Base-by-base conservation (phyloP, 2,329 filamentous ascomycete genomes). In the Diaporthe humulicola region DNA sequence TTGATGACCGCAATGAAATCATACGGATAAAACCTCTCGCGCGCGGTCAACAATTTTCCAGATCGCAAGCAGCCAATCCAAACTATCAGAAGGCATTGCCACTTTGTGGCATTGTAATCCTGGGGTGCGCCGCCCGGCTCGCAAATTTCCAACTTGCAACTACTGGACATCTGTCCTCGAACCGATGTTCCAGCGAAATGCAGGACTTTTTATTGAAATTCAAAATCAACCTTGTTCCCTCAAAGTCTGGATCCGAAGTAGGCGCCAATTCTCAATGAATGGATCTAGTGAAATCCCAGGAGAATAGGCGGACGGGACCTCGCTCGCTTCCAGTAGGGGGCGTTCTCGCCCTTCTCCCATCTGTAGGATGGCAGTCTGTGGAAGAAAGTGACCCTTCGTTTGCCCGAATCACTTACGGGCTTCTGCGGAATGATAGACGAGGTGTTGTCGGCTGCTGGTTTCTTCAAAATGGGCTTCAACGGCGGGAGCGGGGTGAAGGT, bases 61-160 rank as follows among this genome's bases (percentile, higher is more conserved):
- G 40, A 71, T 40, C 64, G 22, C 10, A 42, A 48, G 30, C 40
- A 67, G 33, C 38, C 71, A 54, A 75, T 74, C 15, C 28, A 45
- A n/a, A 25, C 25, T 7, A 25, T 8, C 2, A 7, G 19, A 3
- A 10, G 19, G 12, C 22, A 36, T 50, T 3, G 14, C 22, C 19
- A 52, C 19, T 64, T 30, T 17, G n/a, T 28, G 8, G 58, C 38
- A 30, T 28, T 17, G 38, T 25, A 22, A 5, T 40, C 12, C 2
- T 22, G 36, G 33, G n/a, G 8, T 25, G 12, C n/a, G 30, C n/a
- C 38, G 3, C 17, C 3, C 38, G 38, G 12, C 22, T 14, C n/a
- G n/a, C 36, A 30, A n/a, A 17, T 61, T 28, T 50, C 42, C 42
- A 66, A n/a, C 17, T 12, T 42, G 10, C 15, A n/a, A n/a, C n/a